Base-by-base conservation (phyloP, 179 eudicot species). In the Sideroxylon spinosum region DNA sequence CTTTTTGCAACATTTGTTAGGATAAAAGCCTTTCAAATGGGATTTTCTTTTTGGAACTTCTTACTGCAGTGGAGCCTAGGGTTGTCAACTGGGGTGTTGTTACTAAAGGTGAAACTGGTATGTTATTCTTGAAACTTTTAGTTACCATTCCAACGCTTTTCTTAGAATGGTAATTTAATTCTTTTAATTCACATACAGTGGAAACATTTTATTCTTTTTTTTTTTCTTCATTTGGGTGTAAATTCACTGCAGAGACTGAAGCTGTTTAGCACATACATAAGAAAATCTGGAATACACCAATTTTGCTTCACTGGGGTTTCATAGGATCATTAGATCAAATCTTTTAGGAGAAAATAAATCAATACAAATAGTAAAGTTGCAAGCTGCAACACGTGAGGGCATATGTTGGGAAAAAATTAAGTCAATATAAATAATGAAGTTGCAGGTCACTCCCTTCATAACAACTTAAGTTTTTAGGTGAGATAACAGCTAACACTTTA, bases 11-110 rank as follows among this genome's bases (percentile, higher is more conserved):
- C 68, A 52, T 37, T 73, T 50, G 67, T 32, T 81, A 92, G 97
- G 97, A 92, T 75, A 92, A 82, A 84, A 88, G 71, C 81, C 90
- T 91, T 76, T 87, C 97, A n/a, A 89, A 44, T 79, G 95, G 97
- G 59, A 80, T 83, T 52, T 92, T 92, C 90, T 92, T 89, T 78
- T 82, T 91, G 23, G 97, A 92, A 62, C 97, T 92, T 80, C 92
- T 92, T 66, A 91, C 87, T 81, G 89, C 93, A 56, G 97, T 92
- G 82, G 91, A 92, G 80, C 91, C 93, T 5, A 86, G 97, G 86
- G 94, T 92, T 73, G 93, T 92, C 57, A 89, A 91, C 82, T 92
- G 94, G 97, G 80, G 84, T 77, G 89, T 92, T 77, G 88, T 91
- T 71, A 90, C 94, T 69, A 85, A 82, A 49, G 95, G 93, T 12